A percentile compares a stretch with the other conserved stretches of the same genome.
Conservation (phyloP, 2,329 filamentous ascomycete genomes). For the Botryosphaeria agaves region DNA sequence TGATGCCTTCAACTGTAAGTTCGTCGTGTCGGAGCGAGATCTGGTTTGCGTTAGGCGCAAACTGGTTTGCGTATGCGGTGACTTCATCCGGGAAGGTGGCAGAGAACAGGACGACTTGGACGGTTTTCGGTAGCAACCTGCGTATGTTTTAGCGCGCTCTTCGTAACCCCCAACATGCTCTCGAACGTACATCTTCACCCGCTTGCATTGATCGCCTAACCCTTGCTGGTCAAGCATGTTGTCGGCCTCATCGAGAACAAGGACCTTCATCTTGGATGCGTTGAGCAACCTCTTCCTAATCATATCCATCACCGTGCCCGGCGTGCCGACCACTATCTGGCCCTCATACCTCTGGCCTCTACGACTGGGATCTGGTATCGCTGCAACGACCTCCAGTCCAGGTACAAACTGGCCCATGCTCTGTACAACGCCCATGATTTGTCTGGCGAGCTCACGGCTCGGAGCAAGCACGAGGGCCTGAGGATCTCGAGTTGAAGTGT, state of each 20-base stretch:
- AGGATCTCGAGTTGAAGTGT: slow-evolving; percentile 51
- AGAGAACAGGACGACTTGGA: slow-evolving; percentile 91
- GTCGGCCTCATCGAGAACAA: slow-evolving; percentile 93
- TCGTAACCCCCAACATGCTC: neutral
- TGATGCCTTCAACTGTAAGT: slow-evolving; percentile 91
- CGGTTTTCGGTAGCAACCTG: slow-evolving; percentile 52
- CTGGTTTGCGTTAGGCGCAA: slow-evolving; percentile 71
- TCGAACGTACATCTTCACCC: slow-evolving; percentile 60
- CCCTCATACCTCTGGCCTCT: slow-evolving; percentile 53
- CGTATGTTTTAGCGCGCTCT: slow-evolving; percentile 13
- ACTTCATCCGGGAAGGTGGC: slow-evolving; percentile 85
- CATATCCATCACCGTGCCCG: slow-evolving; percentile 80
- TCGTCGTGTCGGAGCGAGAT: slow-evolving; percentile 82
- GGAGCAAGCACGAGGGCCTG: slow-evolving; percentile 84
- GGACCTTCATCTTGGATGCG: slow-evolving; percentile 51
- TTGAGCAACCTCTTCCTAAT: slow-evolving; percentile 64
- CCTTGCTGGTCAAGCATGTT: slow-evolving; percentile 98
- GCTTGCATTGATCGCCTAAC: slow-evolving; percentile 82
- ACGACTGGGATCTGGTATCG: slow-evolving; percentile 60
- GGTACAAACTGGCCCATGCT: slow-evolving; percentile 74
- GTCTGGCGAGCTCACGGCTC: slow-evolving; percentile 82
- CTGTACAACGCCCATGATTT: slow-evolving; percentile 74
- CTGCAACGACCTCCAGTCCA: slow-evolving; percentile 58
- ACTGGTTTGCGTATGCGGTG: slow-evolving; percentile 63
- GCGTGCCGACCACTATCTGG: slow-evolving; percentile 80